A percentile compares a stretch with the other conserved stretches of the same genome.
These are phyloP conservation scores for Candida dajiaensis DNA, from an alignment of 805 yeast species.

Conservation along the genomic window DNA sequence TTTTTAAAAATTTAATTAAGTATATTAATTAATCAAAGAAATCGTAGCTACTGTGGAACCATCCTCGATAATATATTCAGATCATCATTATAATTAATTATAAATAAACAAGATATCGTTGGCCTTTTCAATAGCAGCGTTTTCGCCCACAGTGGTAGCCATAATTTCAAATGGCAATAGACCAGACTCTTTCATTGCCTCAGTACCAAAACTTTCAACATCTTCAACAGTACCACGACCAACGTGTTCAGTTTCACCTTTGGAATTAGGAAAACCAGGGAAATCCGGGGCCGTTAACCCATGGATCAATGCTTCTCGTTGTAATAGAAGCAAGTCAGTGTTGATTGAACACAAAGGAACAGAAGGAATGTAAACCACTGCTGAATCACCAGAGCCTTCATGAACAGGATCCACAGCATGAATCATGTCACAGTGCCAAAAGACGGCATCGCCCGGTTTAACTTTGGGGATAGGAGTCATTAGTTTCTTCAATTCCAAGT, in stretches of 20 bases:
- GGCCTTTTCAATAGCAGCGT: background rate
- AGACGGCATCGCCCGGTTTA: conserved; percentile 36
- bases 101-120: background rate
- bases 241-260: conserved; percentile 1
- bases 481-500: conserved; percentile 20
- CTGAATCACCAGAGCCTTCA: conserved; percentile 29
- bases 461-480: conserved; percentile 34
- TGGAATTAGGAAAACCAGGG: conserved; percentile 8
- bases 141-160: background rate
- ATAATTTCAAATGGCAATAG: conserved; percentile 1
- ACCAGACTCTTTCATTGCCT: conserved; percentile 2
- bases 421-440: conserved; percentile 38
- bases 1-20: no score
- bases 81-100: background rate
- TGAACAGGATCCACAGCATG: conserved; percentile 37
- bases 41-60: no score
- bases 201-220: background rate
- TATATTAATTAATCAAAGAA: no score
- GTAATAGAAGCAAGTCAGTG: conserved; percentile 10
- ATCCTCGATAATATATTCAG: no score
- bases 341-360: conserved; percentile 27
- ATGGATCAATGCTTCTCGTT: conserved; percentile 13
- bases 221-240: conserved; percentile 1
- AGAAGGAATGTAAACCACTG: conserved; percentile 29
- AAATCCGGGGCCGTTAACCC: conserved; percentile 22